Percentiles rank a stretch among this genome's conserved stretches.
Evolutionary conservation across 2,329 filamentous ascomycete genomes (phyloP).

Genomic region (Aspergillus niger): DNA sequence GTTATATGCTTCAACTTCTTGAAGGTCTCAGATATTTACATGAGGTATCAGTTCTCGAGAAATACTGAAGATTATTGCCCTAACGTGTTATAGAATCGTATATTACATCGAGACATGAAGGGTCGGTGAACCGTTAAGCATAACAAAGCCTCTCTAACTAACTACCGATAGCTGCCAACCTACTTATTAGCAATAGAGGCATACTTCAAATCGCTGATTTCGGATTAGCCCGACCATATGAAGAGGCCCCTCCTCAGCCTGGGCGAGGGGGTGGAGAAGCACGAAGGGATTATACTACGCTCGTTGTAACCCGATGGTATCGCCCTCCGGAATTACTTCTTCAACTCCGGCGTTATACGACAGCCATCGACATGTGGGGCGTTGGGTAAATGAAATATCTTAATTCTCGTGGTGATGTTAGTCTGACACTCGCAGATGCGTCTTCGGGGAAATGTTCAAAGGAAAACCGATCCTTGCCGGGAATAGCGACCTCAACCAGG

Average conservation of each 20-base stretch:
- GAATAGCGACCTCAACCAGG: conserved; percentile 83
- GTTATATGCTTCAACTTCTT: conserved; percentile 91
- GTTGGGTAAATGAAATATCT: conserved; percentile 68
- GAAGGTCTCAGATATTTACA: conserved; percentile 90
- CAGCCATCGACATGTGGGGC: conserved; percentile 97
- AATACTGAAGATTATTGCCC: conserved; percentile 2
- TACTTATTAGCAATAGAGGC: conserved; percentile 92
- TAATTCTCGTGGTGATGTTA: background rate
- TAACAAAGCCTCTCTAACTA: conserved; percentile 2
- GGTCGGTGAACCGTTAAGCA: conserved; percentile 29
- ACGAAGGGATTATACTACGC: conserved; percentile 86
- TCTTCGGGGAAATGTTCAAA: conserved; percentile 97
- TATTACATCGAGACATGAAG: conserved; percentile 98
- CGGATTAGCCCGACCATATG: conserved; percentile 88
- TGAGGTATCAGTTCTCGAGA: conserved; percentile 52
- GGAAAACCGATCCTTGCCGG: conserved; percentile 90
- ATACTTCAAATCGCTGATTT: conserved; percentile 97
- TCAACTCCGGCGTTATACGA: conserved; percentile 88
- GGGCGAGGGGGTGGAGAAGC: conserved; percentile 83
- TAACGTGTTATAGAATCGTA: conserved; percentile 58
- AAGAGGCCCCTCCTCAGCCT: conserved; percentile 74
- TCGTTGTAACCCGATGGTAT: conserved; percentile 97
- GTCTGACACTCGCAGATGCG: conserved; percentile 64
- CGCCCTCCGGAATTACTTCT: conserved; percentile 89
- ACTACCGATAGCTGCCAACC: conserved; percentile 69